Conservation (phyloP, 2,329 filamentous ascomycete species). For the Diaporthe ilicicola region DNA sequence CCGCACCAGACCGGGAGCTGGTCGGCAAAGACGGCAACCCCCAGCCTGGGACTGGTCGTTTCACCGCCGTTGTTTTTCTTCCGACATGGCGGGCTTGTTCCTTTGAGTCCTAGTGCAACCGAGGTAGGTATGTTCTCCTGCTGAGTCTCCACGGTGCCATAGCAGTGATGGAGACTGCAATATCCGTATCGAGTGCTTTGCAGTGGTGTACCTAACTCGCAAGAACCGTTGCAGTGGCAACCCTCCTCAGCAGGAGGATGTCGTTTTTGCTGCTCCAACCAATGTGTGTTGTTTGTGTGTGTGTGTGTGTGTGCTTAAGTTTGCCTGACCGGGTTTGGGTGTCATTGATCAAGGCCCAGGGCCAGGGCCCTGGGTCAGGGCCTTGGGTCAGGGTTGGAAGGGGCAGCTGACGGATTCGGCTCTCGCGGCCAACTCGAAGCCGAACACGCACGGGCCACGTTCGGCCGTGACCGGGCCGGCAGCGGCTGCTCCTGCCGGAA, state of each 20-base stretch:
- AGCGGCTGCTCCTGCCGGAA: constrained; percentile 11
- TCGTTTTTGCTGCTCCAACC: neutral
- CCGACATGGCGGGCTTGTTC: neutral
- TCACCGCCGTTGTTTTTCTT: neutral
- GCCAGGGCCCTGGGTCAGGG: neutral
- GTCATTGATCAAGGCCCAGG: neutral
- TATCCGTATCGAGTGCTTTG: neutral
- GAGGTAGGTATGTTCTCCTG: neutral
- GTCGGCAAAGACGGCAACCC: constrained; percentile 14
- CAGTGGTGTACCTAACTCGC: neutral
- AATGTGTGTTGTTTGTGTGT: neutral
- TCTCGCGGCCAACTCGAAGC: neutral
- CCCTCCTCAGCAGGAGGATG: neutral
- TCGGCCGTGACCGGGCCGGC: constrained; percentile 1
- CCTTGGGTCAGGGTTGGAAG: neutral
- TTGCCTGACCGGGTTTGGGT: neutral
- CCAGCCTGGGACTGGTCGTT: neutral
- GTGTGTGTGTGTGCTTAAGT: too few species aligned
- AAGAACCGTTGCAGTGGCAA: neutral
- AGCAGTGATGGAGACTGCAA: neutral
- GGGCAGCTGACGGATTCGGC: neutral
- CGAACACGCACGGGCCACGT: neutral
- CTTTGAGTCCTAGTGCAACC: neutral
- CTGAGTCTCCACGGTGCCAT: neutral
- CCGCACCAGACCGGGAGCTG: neutral